Evolutionary conservation across 495 filamentous ascomycete genomes (phyloP).

Genomic region (Tirmania nivea): DNA sequence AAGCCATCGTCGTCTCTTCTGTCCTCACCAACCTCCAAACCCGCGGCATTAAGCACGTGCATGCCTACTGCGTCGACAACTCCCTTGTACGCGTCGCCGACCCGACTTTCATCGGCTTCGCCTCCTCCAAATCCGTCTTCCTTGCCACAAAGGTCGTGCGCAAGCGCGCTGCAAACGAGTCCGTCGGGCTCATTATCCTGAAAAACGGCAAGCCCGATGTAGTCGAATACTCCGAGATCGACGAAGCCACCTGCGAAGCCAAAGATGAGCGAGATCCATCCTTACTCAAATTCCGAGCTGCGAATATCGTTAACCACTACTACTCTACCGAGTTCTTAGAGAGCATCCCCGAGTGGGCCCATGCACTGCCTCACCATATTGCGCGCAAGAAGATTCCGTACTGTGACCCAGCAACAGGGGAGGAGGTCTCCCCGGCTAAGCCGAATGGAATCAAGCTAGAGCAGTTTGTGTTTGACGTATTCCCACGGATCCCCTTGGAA

Average conservation of each 20-base stretch:
- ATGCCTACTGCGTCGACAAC: constrained; percentile 97
- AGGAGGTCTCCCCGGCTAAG: constrained; percentile 66
- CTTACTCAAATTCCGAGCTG: constrained; percentile 84
- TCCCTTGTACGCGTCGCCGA: constrained; percentile 96
- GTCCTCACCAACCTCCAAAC: constrained; percentile 73
- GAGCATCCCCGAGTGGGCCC: constrained; percentile 63
- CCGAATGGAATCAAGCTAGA: constrained; percentile 98
- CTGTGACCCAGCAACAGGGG: constrained; percentile 51
- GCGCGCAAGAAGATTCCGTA: constrained; percentile 96
- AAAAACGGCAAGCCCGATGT: constrained; percentile 96
- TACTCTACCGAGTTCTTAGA: constrained; percentile 90
- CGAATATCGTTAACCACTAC: constrained; percentile 99
- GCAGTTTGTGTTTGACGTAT: constrained; percentile 98
- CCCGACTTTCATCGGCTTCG: constrained; percentile 85
- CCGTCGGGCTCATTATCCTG: constrained; percentile 78
- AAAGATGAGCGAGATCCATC: constrained; percentile 57
- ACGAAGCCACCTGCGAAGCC: constrained; percentile 65
- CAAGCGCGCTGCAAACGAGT: constrained; percentile 92
- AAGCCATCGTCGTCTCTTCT: constrained; percentile 60
- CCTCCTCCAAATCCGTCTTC: constrained; percentile 71
- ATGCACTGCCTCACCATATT: constrained; percentile 81
- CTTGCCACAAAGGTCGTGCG: constrained; percentile 97
- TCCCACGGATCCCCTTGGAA: constrained; percentile 64
- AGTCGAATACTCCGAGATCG: constrained; percentile 97
- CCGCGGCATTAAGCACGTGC: constrained; percentile 84